Percentiles rank a stretch among this genome's conserved stretches.
These are phyloP conservation scores for Spathaspora girioi DNA, from an alignment of 805 yeast species.

Conservation along the genomic window DNA sequence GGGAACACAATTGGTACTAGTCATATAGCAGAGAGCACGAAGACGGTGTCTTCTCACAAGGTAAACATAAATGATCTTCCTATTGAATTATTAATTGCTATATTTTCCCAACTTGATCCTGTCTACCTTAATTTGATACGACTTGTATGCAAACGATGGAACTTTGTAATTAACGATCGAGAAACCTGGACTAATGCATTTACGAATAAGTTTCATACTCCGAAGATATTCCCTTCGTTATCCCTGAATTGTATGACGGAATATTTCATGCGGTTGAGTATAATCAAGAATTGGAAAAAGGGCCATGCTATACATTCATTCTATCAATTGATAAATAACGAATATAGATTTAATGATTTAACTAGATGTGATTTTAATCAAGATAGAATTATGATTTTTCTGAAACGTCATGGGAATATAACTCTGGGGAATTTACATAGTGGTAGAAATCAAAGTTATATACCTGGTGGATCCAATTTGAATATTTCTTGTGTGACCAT, in stretches of 20 bases:
- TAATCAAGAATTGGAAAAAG: conserved; percentile 38
- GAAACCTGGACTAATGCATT: conserved; percentile 49
- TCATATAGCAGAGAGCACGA: neutral
- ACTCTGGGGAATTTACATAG: conserved; percentile 27
- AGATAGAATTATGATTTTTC: conserved; percentile 24
- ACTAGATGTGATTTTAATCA: conserved; percentile 21
- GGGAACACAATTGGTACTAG: conserved; percentile 15
- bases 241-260: conserved; percentile 48
- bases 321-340: conserved; percentile 27
- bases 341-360: conserved; percentile 19
- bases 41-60: neutral
- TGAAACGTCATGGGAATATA: conserved; percentile 23
- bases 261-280: conserved; percentile 36
- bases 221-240: conserved; percentile 38
- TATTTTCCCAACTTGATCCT: conserved; percentile 47
- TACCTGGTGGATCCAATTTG: conserved; percentile 24
- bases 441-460: conserved; percentile 36
- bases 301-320: conserved; percentile 23
- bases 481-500: conserved; percentile 10
- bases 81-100: conserved; percentile 40
- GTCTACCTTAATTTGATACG: conserved; percentile 36
- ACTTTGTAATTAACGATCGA: conserved; percentile 39
- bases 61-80: conserved; percentile 38
- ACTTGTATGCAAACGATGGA: conserved; percentile 49
- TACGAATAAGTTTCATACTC: conserved; percentile 33